Percentiles rank a stretch among this genome's conserved stretches.
Evolutionary conservation across 306 rosid genomes (phyloP).

Genomic region (Senna siamea): DNA sequence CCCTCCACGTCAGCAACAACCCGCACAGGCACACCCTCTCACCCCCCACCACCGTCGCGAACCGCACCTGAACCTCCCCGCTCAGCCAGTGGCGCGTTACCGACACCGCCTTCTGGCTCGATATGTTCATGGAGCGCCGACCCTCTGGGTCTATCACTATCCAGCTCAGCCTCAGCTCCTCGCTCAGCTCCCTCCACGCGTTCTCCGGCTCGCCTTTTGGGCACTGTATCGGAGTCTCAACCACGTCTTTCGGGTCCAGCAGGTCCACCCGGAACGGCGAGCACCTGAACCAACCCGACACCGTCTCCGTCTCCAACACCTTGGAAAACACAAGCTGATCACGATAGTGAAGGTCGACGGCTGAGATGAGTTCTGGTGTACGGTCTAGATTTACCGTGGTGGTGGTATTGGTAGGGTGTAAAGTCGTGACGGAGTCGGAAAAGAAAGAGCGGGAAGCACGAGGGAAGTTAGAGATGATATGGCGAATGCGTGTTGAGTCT

Average conservation of each 20-base stretch:
- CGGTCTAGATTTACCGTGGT: background rate
- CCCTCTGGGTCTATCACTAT: slow-evolving; percentile 64
- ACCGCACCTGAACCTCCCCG: slow-evolving; percentile 65
- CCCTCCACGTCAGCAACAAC: slow-evolving; percentile 57
- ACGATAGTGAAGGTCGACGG: slow-evolving; percentile 69
- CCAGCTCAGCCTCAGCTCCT: slow-evolving; percentile 72
- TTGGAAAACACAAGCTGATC: slow-evolving; percentile 46
- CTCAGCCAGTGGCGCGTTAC: slow-evolving; percentile 82
- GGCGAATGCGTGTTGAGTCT: slow-evolving; percentile 47
- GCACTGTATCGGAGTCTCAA: slow-evolving; percentile 50
- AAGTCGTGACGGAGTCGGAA: slow-evolving; percentile 59
- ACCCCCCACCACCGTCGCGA: slow-evolving; percentile 56
- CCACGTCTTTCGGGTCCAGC: slow-evolving; percentile 72
- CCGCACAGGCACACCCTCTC: slow-evolving; percentile 59
- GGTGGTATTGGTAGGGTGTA: slow-evolving; percentile 2
- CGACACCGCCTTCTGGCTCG: slow-evolving; percentile 65
- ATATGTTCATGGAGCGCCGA: slow-evolving; percentile 67
- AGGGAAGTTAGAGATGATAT: slow-evolving; percentile 61
- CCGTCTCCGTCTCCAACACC: slow-evolving; percentile 74
- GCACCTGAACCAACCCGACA: slow-evolving; percentile 74
- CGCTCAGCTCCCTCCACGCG: slow-evolving; percentile 41
- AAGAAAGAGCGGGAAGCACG: slow-evolving; percentile 65
- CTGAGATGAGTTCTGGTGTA: slow-evolving; percentile 54
- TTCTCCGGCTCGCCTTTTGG: slow-evolving; percentile 35
- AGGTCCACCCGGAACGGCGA: slow-evolving; percentile 82